Base-by-base conservation (phyloP, 1,284 basidiomycete species). In the Apiotrichum brassicae region DNA sequence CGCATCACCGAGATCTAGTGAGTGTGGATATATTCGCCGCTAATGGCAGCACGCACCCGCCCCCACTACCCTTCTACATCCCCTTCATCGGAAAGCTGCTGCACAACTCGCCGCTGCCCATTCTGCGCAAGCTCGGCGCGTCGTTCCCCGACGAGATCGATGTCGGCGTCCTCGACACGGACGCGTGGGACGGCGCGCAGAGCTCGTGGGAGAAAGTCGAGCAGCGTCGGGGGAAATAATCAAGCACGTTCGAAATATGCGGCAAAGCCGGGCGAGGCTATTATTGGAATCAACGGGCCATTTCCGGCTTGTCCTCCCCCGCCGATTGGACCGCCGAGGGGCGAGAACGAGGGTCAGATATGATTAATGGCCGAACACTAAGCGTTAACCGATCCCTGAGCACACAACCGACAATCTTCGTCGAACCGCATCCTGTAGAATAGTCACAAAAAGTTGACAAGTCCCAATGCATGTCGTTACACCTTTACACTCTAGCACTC, bases 1-100 rank as follows among this genome's bases (percentile, higher is more conserved):
- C 58, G 66, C 19, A 60, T 68, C 32, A 62, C 64, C 4, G 66
- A 68, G 48, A 66, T 68, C 47, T 68, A 65, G 40, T 42, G 18
- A 19, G 40, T 42, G 53, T 7, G 12, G 9, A 26, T 19, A 19
- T 3, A 11, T 14, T 60, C 39, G 24, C 30, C 39, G 24, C 18
- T 46, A 19, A 14, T 9, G 9, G 24, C 57, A 58, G 40, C 51
- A 54, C 61, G 42, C 59, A 57, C 30, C 61, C 64, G 1, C 57
- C 53, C 2, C 56, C 62, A 2, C 56, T 64, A 14, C 64, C 64
- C 7, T 46, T 58, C 35, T 50, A 54, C 45, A 22, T 58, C 25
- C 48, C 50, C 22, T 53, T 52, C 18, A 36, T 58, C 18, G 51
- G 51, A 36, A 19, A n/a, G 36, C 46, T 54, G 25, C 51, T 59